These are phyloP conservation scores for Tricholoma furcatifolium DNA, from an alignment of 768 basidiomycete genomes.

Conservation along the genomic window DNA sequence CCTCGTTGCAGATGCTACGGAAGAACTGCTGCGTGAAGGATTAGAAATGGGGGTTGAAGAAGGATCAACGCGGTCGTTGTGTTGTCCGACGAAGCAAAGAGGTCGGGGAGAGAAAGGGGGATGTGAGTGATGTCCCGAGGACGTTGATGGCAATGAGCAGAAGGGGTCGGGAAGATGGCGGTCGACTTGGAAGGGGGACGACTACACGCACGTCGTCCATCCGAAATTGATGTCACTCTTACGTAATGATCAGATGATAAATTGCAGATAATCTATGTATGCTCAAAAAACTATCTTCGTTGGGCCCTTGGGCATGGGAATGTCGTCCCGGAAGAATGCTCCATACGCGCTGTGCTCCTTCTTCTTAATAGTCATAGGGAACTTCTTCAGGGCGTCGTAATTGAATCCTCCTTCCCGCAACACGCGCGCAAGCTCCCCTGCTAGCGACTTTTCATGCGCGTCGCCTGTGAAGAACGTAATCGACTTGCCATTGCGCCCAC, in stretches of 20 bases:
- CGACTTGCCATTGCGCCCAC: constrained; percentile 85
- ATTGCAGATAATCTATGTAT: background rate
- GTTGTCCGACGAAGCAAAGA: background rate
- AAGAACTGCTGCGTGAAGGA: constrained; percentile 1
- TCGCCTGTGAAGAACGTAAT: constrained; percentile 98
- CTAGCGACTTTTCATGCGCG: constrained; percentile 76
- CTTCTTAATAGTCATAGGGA: constrained; percentile 98
- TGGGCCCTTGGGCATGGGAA: constrained; percentile 56
- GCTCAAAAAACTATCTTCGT: constrained; percentile 76
- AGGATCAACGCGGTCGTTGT: background rate
- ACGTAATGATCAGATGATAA: constrained; percentile 13
- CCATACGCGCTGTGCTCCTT: constrained; percentile 90
- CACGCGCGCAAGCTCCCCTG: constrained; percentile 92
- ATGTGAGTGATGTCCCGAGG: too few relatives aligned
- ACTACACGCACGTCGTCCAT: constrained; percentile 4
- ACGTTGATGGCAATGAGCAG: background rate
- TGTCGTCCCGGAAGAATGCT: constrained; percentile 76
- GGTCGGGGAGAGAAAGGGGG: background rate
- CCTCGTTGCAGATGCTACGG: background rate
- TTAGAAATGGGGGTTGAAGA: background rate
- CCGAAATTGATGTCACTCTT: constrained; percentile 19
- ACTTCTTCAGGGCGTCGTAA: constrained; percentile 73
- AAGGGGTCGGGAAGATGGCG: constrained; percentile 1
- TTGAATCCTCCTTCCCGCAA: constrained; percentile 85
- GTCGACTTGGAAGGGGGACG: constrained; percentile 3